Evolutionary conservation across 768 basidiomycete species (phyloP).

Genomic region (Phlebiopsis flavidoalba): DNA sequence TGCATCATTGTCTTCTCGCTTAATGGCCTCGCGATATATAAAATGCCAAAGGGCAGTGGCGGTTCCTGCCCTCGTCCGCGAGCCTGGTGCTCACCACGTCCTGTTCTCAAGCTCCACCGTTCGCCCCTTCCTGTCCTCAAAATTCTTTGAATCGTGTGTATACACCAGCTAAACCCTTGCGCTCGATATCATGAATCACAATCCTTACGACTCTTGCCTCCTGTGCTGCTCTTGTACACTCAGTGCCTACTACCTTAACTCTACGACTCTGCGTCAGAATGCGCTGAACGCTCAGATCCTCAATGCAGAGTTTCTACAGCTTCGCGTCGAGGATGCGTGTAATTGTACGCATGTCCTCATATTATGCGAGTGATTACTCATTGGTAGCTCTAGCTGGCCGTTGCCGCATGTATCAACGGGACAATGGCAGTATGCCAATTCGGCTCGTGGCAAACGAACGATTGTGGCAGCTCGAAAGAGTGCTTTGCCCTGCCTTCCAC

Average conservation of each 20-base stretch:
- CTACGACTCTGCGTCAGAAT: constrained; percentile 36
- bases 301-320: constrained; percentile 39
- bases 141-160: neutral
- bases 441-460: constrained; percentile 33
- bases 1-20: constrained; percentile 1
- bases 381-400: constrained; percentile 29
- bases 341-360: constrained; percentile 28
- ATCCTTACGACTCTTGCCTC: constrained; percentile 23
- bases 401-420: constrained; percentile 39
- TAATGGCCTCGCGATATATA: neutral
- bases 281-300: constrained; percentile 45
- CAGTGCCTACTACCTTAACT: constrained; percentile 27
- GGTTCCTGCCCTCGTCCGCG: constrained; percentile 1
- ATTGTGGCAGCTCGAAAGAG: constrained; percentile 30
- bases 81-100: constrained; percentile 23
- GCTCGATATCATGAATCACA: constrained; percentile 9
- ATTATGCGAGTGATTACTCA: neutral
- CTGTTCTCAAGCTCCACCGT: neutral
- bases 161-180: neutral
- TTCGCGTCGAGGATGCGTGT: constrained; percentile 41
- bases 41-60: neutral
- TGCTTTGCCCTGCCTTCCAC: constrained; percentile 53
- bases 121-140: neutral
- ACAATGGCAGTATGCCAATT: constrained; percentile 37
- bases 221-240: neutral